Evolutionary conservation across 805 yeast species (phyloP), one percentile per base, ranked within the genome.

Genomic region (Candida nonsorbophila): DNA sequence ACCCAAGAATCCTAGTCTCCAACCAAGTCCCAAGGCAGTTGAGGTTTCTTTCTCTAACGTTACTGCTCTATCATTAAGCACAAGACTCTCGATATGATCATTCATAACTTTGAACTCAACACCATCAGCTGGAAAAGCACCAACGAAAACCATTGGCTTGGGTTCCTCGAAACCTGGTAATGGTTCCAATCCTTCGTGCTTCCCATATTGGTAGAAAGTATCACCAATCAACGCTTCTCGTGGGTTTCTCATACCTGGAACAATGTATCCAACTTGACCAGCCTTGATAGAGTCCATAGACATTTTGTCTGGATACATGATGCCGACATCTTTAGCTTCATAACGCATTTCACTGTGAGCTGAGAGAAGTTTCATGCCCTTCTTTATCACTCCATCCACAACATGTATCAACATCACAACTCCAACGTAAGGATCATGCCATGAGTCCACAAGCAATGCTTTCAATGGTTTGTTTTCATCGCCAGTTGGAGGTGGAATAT

Each of bases 111-210:
- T 83, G 53, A 90, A 90, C 45, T 90, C 95, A 0, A 81, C 72
- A 4, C 95, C 95, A 47, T 90, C 95, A 0, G 96, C 92, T 0
- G 98, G 97, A 45, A 86, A 90, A 0, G 97, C 98, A 9, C 97
- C 97, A 27, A 90, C 94, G 53, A 90, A 92, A 6, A 90, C 97
- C 97, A 92, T 92, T 1, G 97, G 96, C 54, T 92, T 88, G 1
- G 94, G 88, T 45, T 86, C 96, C 55, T 88, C 97, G 53, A 90
- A 92, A 1, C 97, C 97, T 1, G 94, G 95, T 15, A 90, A 65
- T 1, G 96, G 80, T 38, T 79, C 84, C 2, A 83, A 77, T 1
- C 63, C 66, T 27, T 54, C 57, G 22, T 67, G 69, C 19, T 67
- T 69, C 4, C 81, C 82, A 8, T 63, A 60, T 33, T 72, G 76